Base-by-base conservation (phyloP, 768 basidiomycete genomes). In the Crassisporium funariophilum region DNA sequence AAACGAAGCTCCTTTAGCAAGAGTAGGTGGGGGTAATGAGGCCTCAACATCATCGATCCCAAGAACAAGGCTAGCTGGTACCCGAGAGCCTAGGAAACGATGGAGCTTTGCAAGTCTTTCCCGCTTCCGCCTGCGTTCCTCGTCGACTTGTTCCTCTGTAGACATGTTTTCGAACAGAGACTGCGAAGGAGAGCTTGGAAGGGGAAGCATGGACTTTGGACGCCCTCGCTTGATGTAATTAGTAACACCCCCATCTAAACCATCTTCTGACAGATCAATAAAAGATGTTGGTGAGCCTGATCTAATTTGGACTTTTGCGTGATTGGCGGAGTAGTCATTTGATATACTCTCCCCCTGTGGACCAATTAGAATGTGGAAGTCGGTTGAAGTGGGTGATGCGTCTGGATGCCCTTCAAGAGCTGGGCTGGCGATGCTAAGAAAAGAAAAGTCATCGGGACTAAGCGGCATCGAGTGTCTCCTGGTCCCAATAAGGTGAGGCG, bases 31-130 rank as follows among this genome's bases (percentile, higher is more conserved):
- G 52, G 20, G 66, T 57, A 27, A 67, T 40, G 29, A 37, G 35
- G 56, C 58, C 34, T 64, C 63, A 12, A 56, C 38, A 60, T 70
- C 63, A 52, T 70, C 60, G 29, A 67, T 55, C 37, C 80, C 84
- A 29, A 84, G 73, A 10, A 88, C 83, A 25, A 90, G 78, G 53
- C 81, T 78, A 11, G 77, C 62, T 6, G 90, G 90, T 20, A 93
- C 85, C 23, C 81, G 79, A 15, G 87, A 89, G n/a, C 90, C 91
- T 24, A 92, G 75, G 67, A 86, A 91, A 36, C 91, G 86, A 65
- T 92, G 88, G 4, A 93, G 76, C 63, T 83, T 91, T 3, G 86
- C 86, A 36, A 93, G 70, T 55, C 83, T 83, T 54, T 88, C 86
- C 41, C 90, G 76, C 65, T 86, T 89, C 50, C 79, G 78, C 46